Percentiles rank a stretch among this genome's conserved stretches.
Evolutionary conservation across 208 protist genomes (phyloP).

Genomic region (Balamuthia mandrillaris): DNA sequence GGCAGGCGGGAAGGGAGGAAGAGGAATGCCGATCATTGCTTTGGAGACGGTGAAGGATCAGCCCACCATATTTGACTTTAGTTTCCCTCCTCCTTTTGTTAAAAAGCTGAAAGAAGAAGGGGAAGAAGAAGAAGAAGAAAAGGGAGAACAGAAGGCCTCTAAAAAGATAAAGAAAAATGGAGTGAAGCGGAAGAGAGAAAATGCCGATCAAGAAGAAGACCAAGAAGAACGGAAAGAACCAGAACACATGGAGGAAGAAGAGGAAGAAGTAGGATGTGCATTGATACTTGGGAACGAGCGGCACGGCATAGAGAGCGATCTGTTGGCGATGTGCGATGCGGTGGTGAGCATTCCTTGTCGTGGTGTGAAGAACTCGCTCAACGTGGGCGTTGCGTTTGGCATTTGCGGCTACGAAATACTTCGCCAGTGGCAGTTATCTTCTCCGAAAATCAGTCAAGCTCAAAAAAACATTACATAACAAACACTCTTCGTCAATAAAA

Average conservation of each 20-base stretch:
- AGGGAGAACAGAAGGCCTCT: too few species aligned
- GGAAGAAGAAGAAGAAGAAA: too few species aligned
- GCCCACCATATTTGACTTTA: not conserved
- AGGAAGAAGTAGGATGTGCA: not conserved
- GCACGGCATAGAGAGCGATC: not conserved
- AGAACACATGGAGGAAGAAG: too few species aligned
- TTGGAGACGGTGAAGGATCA: not conserved
- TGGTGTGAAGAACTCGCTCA: not conserved
- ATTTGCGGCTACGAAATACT: not conserved
- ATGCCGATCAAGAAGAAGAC: too few species aligned
- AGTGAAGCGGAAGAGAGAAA: too few species aligned
- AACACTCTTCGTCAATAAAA: too few species aligned
- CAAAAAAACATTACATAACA: too few species aligned
- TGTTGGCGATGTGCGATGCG: not conserved
- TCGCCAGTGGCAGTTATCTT: conserved; percentile 6
- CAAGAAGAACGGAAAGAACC: too few species aligned
- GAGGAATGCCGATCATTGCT: not conserved
- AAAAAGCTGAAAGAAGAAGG: too few species aligned
- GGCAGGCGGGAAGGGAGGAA: too few species aligned
- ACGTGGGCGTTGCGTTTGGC: conserved; percentile 6
- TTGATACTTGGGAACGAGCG: not conserved
- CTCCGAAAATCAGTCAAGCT: too few species aligned
- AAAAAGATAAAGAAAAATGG: too few species aligned
- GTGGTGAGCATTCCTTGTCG: not conserved
- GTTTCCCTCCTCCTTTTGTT: not conserved